Evolutionary conservation across 75 land plant species (phyloP), one percentile per base, ranked within the genome.

Genomic region (Cupressus sempervirens): DNA sequence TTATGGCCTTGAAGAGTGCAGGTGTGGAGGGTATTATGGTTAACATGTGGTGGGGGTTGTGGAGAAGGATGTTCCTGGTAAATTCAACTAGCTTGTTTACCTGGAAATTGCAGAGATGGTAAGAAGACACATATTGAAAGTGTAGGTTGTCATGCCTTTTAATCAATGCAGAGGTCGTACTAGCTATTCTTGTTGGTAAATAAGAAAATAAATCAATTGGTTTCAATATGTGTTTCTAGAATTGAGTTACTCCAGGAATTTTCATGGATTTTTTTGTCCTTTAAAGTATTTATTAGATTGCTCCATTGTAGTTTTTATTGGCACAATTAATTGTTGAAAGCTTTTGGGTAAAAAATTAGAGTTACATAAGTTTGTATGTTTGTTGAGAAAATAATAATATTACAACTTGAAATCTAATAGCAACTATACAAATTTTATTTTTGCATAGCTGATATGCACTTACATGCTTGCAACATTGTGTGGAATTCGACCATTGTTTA

Each of bases 41-140:
- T 90, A 96, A 96, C 77, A 95, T 96, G 62, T 96, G 98, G 97
- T 96, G 98, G 98, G 98, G 15, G 56, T 94, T 85, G 98, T 96
- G 81, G 98, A 96, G 92, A 89, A 85, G 75, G 96, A 96, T 50
- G 72, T 82, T 14, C 95, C 96, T 1, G 86, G 92, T 14, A 72
- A 40, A 52, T 94, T 94, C 86, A 93, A 96, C 83, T 96, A 93
- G 94, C 84, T 87, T 3, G 96, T 93, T 23, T 96, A 96, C 87
- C 46, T 81, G 14, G 98, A 96, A 85, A 90, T 96, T 7, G 48
- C 94, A 62, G 92, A 93, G 84, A 92, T 96, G 96, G 94, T 90
- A 1, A 88, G 88, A 76, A 88, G 84, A 77, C 92, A 91, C 76
- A 94, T 95, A 1, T 89, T 96, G 83, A 96, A 96, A 82, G 93